phyloP scores from a whole-genome alignment of 2,329 filamentous ascomycete genomes.

The Scolecobasidium constrictum region DNA sequence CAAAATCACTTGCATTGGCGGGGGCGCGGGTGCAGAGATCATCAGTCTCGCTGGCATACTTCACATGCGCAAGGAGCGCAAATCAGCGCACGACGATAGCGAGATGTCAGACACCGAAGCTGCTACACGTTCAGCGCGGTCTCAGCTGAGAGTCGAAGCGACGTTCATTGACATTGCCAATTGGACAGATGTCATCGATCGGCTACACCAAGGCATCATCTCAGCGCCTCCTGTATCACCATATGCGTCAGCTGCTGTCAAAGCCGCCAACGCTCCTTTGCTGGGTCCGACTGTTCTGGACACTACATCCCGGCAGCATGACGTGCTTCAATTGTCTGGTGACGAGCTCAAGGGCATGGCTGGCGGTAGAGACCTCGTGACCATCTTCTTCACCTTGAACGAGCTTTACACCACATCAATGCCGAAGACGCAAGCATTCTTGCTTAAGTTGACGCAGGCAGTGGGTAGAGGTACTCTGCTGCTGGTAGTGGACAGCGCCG shows the following conservation, averaged over 20 bases:
- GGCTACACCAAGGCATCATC: slow-evolving; percentile 47
- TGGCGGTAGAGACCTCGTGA: slow-evolving; percentile 44
- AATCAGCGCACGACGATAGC: not conserved
- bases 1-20: slow-evolving; percentile 48
- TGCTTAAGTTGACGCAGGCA: slow-evolving; percentile 54
- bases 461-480: slow-evolving; percentile 53
- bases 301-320: slow-evolving; percentile 36
- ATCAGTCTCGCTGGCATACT: slow-evolving; percentile 43
- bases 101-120: not conserved
- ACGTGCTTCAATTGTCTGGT: slow-evolving; percentile 32
- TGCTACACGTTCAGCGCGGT: too few relatives aligned
- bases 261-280: slow-evolving; percentile 29
- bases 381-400: slow-evolving; percentile 88
- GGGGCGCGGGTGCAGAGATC: slow-evolving; percentile 57
- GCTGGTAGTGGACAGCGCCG: slow-evolving; percentile 84
- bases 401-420: slow-evolving; percentile 79
- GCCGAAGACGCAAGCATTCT: slow-evolving; percentile 62
- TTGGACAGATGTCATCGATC: slow-evolving; percentile 55
- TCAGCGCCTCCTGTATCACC: slow-evolving; percentile 35
- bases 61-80: not conserved
- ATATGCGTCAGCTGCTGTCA: slow-evolving; percentile 36
- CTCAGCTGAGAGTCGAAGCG: not conserved
- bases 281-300: slow-evolving; percentile 19
- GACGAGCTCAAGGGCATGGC: slow-evolving; percentile 1
- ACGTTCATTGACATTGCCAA: slow-evolving; percentile 62